Conservation (phyloP, 345 rosid genomes). For the Brassica juncea region DNA sequence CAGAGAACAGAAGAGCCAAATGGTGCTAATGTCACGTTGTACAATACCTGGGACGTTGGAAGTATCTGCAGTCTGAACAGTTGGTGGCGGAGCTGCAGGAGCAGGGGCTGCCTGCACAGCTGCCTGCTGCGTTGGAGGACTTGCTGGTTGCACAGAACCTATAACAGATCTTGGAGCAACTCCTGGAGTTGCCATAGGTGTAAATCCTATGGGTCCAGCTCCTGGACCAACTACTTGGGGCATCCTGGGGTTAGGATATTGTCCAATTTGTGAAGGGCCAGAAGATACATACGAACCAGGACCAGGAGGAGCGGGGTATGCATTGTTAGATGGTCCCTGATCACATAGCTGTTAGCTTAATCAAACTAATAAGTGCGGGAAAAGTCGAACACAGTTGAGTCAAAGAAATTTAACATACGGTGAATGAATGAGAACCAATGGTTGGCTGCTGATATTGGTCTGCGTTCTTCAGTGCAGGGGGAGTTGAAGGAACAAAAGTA, state of each 20-base stretch:
- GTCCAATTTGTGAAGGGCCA: constrained; percentile 52
- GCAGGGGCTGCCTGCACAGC: constrained; percentile 55
- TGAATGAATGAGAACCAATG: constrained; percentile 75
- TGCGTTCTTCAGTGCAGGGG: constrained; percentile 71
- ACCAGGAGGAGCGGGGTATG: constrained; percentile 57
- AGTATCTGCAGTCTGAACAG: constrained; percentile 88
- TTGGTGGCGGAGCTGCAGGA: constrained; percentile 81
- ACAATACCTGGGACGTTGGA: constrained; percentile 81
- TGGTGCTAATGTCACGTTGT: background rate
- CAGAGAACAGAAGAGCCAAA: constrained; percentile 16
- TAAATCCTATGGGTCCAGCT: constrained; percentile 60
- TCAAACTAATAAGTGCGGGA: constrained; percentile 1
- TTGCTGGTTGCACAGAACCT: constrained; percentile 65
- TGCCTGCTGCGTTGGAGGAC: constrained; percentile 59
- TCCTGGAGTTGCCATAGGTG: constrained; percentile 59
- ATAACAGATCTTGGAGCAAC: constrained; percentile 69
- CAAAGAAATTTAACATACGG: constrained; percentile 49
- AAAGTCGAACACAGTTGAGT: constrained; percentile 5
- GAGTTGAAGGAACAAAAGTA: constrained; percentile 82
- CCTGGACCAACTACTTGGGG: constrained; percentile 62
- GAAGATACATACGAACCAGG: constrained; percentile 54
- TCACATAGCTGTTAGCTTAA: constrained; percentile 23
- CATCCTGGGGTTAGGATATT: constrained; percentile 54
- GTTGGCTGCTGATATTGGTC: constrained; percentile 88
- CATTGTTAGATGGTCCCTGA: constrained; percentile 63